Evolutionary conservation across 2,329 filamentous ascomycete species (phyloP), one percentile per base, ranked within the genome.

Genomic region (Talaromyces atroroseus): DNA sequence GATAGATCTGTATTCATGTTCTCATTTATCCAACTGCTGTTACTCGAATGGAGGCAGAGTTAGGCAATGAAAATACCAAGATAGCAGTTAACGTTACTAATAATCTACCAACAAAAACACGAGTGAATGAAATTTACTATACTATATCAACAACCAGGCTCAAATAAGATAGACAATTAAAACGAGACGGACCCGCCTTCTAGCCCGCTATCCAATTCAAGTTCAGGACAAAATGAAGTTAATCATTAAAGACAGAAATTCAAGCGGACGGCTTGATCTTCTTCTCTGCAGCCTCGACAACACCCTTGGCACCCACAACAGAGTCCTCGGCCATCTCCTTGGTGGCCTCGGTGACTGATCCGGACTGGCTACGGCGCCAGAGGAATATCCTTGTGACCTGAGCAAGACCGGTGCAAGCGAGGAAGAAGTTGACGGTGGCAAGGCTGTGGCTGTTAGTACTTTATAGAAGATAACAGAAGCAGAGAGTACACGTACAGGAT

Each of bases 401-500:
- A 63, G 90, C 82, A 58, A 89, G 78, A 66, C 94, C 94, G 61
- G 96, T 92, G 63, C 87, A 78, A 67, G 89, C 92, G 66, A 99
- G 88, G 82, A 96, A 95, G 83, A 96, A 96, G 84, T 99, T 99
- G 71, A 97, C 94, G 55, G 91, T 86, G 60, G 94, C 94, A 58
- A 99, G 86, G 60, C 88, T 91, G 18, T 47, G n/a, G 3, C 12
- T 14, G 10, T 38, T 36, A 49, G 21, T 11, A n/a, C 16, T 2
- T n/a, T 21, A 8, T 23, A 26, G 24, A 26, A 8, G 8, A 8
- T 4, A 8, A 29, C 5, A 29, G 26, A 29, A 11, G 11, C 5
- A 5, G 4, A 29, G n/a, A 10, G 21, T n/a, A n/a, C n/a, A 42
- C 49, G 20, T 78, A 90, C 87, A 96, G 87, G 68, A 91, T 78